These are phyloP conservation scores for Parastagonospora avenae DNA, from an alignment of 2,329 filamentous ascomycete species.

Conservation along the genomic window DNA sequence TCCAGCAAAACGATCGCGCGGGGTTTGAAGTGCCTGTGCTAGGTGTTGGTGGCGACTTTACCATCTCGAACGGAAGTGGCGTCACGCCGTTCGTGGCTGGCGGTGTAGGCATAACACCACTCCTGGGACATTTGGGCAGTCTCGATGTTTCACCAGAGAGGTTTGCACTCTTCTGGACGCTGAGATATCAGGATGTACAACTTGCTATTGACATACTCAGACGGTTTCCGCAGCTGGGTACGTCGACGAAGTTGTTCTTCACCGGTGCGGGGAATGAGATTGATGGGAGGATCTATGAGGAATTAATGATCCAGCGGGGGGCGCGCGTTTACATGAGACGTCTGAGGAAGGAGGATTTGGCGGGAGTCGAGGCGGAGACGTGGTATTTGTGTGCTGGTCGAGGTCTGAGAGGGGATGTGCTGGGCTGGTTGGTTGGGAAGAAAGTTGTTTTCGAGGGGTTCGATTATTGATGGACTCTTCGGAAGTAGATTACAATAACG, in stretches of 20 bases:
- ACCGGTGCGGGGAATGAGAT: conserved; percentile 54
- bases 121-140: conserved; percentile 68
- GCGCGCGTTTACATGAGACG: conserved; percentile 52
- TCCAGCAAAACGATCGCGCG: conserved; percentile 59
- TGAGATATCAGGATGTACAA: conserved; percentile 65
- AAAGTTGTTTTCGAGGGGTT: conserved; percentile 58
- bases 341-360: conserved; percentile 53
- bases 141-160: conserved; percentile 14
- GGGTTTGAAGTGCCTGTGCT: conserved; percentile 68
- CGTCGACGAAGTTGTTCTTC: conserved; percentile 65
- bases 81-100: conserved; percentile 70
- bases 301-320: conserved; percentile 37
- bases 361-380: conserved; percentile 41
- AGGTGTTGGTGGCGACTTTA: conserved; percentile 74
- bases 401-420: conserved; percentile 54
- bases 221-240: conserved; percentile 57
- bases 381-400: conserved; percentile 67
- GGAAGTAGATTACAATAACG: not conserved
- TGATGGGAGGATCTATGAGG: conserved; percentile 29
- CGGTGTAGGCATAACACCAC: conserved; percentile 82
- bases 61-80: conserved; percentile 43
- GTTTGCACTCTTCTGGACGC: conserved; percentile 71
- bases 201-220: conserved; percentile 66
- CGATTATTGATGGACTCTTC: conserved; percentile 31
- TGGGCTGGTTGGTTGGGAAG: conserved; percentile 55